phyloP scores from a whole-genome alignment of 2,329 filamentous ascomycete genomes.

The Fusarium caatingaense region DNA sequence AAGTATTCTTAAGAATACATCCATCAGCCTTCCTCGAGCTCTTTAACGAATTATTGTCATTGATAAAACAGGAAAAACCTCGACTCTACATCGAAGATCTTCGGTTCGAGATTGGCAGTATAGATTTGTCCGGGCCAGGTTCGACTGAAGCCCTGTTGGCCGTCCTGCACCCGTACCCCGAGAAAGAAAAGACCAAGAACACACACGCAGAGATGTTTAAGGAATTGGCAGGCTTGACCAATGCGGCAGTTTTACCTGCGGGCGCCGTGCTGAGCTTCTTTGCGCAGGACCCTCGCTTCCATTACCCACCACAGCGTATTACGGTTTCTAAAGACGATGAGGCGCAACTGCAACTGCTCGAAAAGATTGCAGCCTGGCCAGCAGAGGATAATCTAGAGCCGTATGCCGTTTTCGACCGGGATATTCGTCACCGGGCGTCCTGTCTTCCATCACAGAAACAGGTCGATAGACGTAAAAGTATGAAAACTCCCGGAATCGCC shows the following conservation, averaged over 20 bases:
- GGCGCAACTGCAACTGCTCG: conserved; percentile 60
- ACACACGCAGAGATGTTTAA: conserved; percentile 62
- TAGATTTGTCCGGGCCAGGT: conserved; percentile 72
- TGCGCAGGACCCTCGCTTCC: conserved; percentile 81
- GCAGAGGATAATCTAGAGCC: conserved; percentile 63
- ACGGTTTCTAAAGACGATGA: conserved; percentile 55
- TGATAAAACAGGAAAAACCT: conserved; percentile 70
- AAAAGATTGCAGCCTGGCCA: conserved; percentile 75
- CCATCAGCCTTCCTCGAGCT: conserved; percentile 81
- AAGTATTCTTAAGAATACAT: conserved; percentile 79
- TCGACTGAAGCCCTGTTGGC: conserved; percentile 82
- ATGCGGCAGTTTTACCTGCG: conserved; percentile 75
- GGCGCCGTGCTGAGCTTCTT: conserved; percentile 79
- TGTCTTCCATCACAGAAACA: conserved; percentile 79
- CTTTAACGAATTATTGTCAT: conserved; percentile 70
- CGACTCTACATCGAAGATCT: conserved; percentile 74
- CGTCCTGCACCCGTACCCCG: conserved; percentile 68
- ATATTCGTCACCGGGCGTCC: conserved; percentile 72
- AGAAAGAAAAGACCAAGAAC: conserved; percentile 43
- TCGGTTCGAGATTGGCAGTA: conserved; percentile 73
- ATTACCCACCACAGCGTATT: conserved; percentile 75
- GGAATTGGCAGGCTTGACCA: conserved; percentile 69
- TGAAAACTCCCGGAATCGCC: conserved; percentile 70
- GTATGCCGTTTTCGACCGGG: conserved; percentile 74
- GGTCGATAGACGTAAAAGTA: conserved; percentile 80